phyloP scores from a whole-genome alignment of 371 early-diverging fungal genomes.

The Encephalitozoon intestinalis region DNA sequence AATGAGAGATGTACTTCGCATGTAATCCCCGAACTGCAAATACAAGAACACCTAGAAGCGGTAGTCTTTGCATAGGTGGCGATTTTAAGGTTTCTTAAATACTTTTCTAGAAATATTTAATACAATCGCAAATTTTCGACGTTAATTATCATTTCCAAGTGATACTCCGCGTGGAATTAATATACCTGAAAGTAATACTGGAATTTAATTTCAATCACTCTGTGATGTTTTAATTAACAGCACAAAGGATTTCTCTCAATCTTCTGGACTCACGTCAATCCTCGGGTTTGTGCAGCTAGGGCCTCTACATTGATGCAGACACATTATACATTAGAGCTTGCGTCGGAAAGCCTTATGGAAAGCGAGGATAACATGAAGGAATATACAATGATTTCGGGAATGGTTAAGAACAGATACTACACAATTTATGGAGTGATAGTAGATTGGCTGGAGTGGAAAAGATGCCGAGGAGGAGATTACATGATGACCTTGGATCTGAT shows the following conservation, averaged over 20 bases:
- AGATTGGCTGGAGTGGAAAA: neutral
- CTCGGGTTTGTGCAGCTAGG: neutral
- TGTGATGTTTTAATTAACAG: neutral
- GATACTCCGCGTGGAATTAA: neutral
- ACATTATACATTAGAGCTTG: neutral
- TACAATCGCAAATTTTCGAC: neutral
- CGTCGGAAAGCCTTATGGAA: neutral
- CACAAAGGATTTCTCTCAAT: neutral
- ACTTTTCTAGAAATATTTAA: neutral
- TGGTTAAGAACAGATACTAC: neutral
- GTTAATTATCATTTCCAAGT: neutral
- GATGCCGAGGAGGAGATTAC: slow-evolving; percentile 11
- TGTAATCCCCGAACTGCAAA: neutral
- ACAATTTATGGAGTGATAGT: slow-evolving; percentile 5
- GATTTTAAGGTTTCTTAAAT: neutral
- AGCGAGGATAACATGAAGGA: neutral
- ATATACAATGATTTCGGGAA: neutral
- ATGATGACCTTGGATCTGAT: slow-evolving; percentile 19
- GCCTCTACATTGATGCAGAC: neutral
- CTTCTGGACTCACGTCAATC: neutral
- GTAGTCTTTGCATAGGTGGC: neutral
- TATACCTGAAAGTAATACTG: neutral
- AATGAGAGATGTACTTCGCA: neutral
- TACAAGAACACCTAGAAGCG: neutral
- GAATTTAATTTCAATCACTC: neutral